Evolutionary conservation across 2,329 filamentous ascomycete genomes (phyloP).

Genomic region (Pleomassaria siparia): DNA sequence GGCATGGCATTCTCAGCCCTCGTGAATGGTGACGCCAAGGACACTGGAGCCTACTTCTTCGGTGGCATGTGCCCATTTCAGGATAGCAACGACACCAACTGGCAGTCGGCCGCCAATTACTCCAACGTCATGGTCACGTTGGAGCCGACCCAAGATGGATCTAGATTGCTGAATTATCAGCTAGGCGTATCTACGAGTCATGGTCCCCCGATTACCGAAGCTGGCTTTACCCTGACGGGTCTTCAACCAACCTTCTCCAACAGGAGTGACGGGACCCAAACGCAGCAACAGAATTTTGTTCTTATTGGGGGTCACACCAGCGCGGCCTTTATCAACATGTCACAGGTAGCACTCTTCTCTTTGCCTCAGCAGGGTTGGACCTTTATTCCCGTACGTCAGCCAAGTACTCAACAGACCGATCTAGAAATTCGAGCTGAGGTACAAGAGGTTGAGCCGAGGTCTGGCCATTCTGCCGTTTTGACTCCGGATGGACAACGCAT

Average conservation of each 20-base stretch:
- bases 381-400: constrained; percentile 68
- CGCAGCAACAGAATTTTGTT: constrained; percentile 76
- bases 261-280: constrained; percentile 61
- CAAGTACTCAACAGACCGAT: constrained; percentile 54
- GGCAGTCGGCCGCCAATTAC: constrained; percentile 73
- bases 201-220: constrained; percentile 74
- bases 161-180: constrained; percentile 48
- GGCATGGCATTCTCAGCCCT: constrained; percentile 70
- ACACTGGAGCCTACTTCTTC: constrained; percentile 70
- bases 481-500: constrained; percentile 77
- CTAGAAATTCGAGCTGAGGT: constrained; percentile 54
- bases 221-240: constrained; percentile 81
- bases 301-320: constrained; percentile 84
- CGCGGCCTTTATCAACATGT: constrained; percentile 90
- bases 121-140: constrained; percentile 76
- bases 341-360: constrained; percentile 82
- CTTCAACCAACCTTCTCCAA: constrained; percentile 71
- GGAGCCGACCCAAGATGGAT: constrained; percentile 45
- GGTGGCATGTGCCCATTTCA: constrained; percentile 81
- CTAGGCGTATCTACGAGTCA: constrained; percentile 53
- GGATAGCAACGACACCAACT: constrained; percentile 47
- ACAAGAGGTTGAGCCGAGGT: constrained; percentile 70
- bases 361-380: constrained; percentile 85
- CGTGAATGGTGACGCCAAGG: constrained; percentile 55
- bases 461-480: constrained; percentile 83